A percentile compares a stretch with the other conserved stretches of the same genome.
phyloP scores from a whole-genome alignment of 805 yeast species.

The Millerozyma miso region DNA sequence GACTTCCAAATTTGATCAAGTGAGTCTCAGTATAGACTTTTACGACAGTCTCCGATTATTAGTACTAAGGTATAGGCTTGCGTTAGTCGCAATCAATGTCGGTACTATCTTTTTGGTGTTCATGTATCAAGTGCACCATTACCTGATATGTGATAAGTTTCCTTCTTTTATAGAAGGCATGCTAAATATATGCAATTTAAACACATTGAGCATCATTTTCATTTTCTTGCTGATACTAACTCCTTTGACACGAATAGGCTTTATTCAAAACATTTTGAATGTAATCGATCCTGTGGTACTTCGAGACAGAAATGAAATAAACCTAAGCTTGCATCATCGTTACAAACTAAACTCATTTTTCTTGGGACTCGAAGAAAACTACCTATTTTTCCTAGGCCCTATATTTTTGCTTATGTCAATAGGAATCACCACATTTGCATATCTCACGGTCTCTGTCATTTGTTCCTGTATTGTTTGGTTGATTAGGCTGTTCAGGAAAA shows the following conservation, averaged over 20 bases:
- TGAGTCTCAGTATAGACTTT: slow-evolving; percentile 44
- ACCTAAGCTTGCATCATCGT: slow-evolving; percentile 28
- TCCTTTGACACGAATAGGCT: slow-evolving; percentile 28
- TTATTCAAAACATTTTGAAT: slow-evolving; percentile 37
- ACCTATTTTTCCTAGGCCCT: slow-evolving; percentile 57
- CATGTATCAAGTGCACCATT: slow-evolving; percentile 50
- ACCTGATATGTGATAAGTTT: slow-evolving; percentile 25
- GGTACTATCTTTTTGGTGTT: slow-evolving; percentile 51
- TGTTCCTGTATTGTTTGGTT: slow-evolving; percentile 5
- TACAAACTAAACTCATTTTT: slow-evolving; percentile 53
- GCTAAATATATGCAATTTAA: slow-evolving; percentile 14
- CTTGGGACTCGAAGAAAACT: slow-evolving; percentile 60
- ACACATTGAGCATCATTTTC: slow-evolving; percentile 19
- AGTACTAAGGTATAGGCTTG: slow-evolving; percentile 72
- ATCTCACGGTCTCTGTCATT: slow-evolving; percentile 16
- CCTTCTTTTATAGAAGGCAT: slow-evolving; percentile 38
- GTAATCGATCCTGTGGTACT: slow-evolving; percentile 52
- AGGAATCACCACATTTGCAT: slow-evolving; percentile 37
- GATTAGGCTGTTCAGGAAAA: background rate
- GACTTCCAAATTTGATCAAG: slow-evolving; percentile 31
- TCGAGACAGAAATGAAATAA: slow-evolving; percentile 42
- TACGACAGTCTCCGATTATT: slow-evolving; percentile 61
- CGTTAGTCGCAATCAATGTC: slow-evolving; percentile 66
- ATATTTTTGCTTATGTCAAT: slow-evolving; percentile 46
- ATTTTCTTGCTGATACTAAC: slow-evolving; percentile 32